A percentile compares a stretch with the other conserved stretches of the same genome.
Conservation (phyloP, 2,329 filamentous ascomycete species). For the Aspergillus flavus region DNA sequence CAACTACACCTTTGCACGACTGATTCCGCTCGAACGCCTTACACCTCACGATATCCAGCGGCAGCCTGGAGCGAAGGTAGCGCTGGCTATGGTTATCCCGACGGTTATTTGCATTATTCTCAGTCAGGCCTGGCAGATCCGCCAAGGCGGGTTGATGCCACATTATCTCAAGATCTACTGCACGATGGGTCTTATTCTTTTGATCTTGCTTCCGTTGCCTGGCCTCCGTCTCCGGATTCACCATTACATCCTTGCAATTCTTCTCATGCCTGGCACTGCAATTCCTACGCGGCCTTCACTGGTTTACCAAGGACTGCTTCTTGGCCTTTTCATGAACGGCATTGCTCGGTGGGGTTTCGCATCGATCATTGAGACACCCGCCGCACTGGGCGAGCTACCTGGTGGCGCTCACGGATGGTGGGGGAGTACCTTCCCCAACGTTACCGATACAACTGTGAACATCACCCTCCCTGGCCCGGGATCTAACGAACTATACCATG, state of each 20-base stretch:
- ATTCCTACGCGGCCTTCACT: constrained; percentile 85
- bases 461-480: constrained; percentile 47
- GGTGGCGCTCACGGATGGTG: constrained; percentile 46
- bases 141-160: constrained; percentile 78
- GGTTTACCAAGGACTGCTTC: constrained; percentile 83
- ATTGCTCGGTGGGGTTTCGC: constrained; percentile 94
- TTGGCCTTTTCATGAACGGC: constrained; percentile 93
- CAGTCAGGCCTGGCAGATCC: constrained; percentile 82
- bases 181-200: constrained; percentile 66
- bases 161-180: constrained; percentile 77
- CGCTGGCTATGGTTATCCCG: constrained; percentile 76
- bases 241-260: constrained; percentile 87
- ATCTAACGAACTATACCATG: constrained; percentile 33
- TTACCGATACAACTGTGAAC: constrained; percentile 50
- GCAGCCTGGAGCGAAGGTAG: constrained; percentile 85
- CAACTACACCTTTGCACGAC: constrained; percentile 86
- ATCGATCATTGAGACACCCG: constrained; percentile 79
- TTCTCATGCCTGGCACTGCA: constrained; percentile 84
- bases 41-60: constrained; percentile 85
- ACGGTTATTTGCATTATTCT: constrained; percentile 68
- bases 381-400: constrained; percentile 60
- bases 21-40: constrained; percentile 91
- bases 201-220: constrained; percentile 72
- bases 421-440: constrained; percentile 53
- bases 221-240: constrained; percentile 84